Evolutionary conservation across 805 yeast genomes (phyloP).

Genomic region (Yarrowia sp.): DNA sequence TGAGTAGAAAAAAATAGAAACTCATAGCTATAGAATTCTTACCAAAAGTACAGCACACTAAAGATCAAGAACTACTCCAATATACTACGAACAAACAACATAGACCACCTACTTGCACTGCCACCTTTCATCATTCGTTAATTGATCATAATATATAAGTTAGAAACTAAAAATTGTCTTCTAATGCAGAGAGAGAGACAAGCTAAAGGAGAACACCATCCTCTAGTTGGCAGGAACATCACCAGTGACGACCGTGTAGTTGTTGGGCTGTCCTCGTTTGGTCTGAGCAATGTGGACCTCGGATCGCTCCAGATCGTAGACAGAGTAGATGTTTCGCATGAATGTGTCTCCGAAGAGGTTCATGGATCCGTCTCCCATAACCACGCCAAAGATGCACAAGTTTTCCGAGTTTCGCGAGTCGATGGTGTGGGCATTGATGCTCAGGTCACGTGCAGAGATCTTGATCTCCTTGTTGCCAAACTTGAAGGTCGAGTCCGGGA

Average conservation of each 20-base stretch:
- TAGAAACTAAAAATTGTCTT: too few relatives aligned
- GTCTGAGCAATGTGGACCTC: constrained; percentile 21
- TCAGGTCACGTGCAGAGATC: background rate
- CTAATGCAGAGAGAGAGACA: too few relatives aligned
- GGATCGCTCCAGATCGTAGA: constrained; percentile 21
- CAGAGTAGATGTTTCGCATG: constrained; percentile 18
- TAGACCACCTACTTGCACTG: too few relatives aligned
- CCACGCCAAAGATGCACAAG: constrained; percentile 6
- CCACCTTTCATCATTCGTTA: too few relatives aligned
- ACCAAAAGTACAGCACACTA: too few relatives aligned
- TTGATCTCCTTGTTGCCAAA: constrained; percentile 21
- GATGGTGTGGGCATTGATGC: background rate
- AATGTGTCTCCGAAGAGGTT: constrained; percentile 29
- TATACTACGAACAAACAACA: too few relatives aligned
- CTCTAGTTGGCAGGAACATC: constrained; percentile 14
- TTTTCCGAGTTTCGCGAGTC: background rate
- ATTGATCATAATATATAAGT: too few relatives aligned
- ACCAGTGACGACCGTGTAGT: constrained; percentile 5
- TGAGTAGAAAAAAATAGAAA: too few relatives aligned
- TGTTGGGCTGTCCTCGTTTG: constrained; percentile 24
- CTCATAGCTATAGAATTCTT: too few relatives aligned
- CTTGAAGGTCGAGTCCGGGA: background rate
- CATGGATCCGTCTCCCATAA: constrained; percentile 38
- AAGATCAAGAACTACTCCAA: too few relatives aligned
- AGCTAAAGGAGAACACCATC: too few relatives aligned